phyloP scores from a whole-genome alignment of 2,329 filamentous ascomycete species.

The Pseudogymnoascus sp. region DNA sequence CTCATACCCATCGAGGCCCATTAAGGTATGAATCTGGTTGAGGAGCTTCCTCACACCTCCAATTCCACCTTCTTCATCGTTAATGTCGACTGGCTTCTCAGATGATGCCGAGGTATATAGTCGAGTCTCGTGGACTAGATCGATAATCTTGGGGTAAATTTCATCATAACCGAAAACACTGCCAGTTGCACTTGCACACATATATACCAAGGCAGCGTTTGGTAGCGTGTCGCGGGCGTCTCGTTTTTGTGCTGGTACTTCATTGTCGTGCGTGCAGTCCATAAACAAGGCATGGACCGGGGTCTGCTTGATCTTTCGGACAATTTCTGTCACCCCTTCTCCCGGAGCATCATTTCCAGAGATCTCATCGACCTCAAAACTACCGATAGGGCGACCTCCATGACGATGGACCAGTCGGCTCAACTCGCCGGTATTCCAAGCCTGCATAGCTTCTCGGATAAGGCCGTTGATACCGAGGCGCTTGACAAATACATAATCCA shows the following conservation, averaged over 20 bases:
- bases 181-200: constrained; percentile 90
- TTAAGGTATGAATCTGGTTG: constrained; percentile 88
- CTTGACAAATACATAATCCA: constrained; percentile 93
- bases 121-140: constrained; percentile 82
- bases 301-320: constrained; percentile 76
- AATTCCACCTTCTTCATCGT: constrained; percentile 73
- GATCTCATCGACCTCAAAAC: constrained; percentile 89
- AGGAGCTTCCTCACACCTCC: constrained; percentile 84
- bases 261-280: constrained; percentile 99
- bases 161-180: constrained; percentile 99
- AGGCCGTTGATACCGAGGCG: constrained; percentile 82
- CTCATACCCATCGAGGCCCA: constrained; percentile 90
- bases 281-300: constrained; percentile 93
- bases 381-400: constrained; percentile 88
- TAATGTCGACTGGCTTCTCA: constrained; percentile 51
- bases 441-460: constrained; percentile 96
- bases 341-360: constrained; percentile 47
- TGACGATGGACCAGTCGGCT: constrained; percentile 90
- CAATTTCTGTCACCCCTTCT: constrained; percentile 46
- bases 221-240: constrained; percentile 90
- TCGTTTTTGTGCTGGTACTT: constrained; percentile 88
- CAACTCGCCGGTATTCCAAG: constrained; percentile 89
- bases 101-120: constrained; percentile 75
- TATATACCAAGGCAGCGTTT: constrained; percentile 86
- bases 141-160: constrained; percentile 86